Evolutionary conservation across 805 yeast species (phyloP).

Genomic region (Isabelozyma rhagii): DNA sequence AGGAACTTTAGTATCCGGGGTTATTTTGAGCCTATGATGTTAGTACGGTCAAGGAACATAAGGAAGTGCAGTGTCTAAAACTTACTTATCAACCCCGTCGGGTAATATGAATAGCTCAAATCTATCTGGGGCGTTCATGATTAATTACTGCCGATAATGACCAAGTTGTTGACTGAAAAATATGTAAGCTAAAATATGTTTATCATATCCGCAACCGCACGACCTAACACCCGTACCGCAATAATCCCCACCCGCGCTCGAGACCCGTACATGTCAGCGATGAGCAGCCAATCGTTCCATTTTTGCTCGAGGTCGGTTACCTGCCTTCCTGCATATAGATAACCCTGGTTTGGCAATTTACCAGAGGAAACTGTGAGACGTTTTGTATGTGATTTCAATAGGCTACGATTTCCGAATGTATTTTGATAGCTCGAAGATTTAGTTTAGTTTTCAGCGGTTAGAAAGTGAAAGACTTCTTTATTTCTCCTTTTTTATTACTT

Average conservation of each 20-base stretch:
- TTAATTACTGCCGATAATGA: background rate
- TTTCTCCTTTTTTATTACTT: background rate
- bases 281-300: background rate
- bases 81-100: slow-evolving; percentile 94
- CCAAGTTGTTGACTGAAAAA: background rate
- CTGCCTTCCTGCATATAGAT: background rate
- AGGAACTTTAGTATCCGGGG: slow-evolving; percentile 93
- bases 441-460: background rate
- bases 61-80: slow-evolving; percentile 6
- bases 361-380: background rate
- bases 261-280: background rate
- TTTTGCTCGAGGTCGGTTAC: background rate
- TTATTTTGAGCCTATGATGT: slow-evolving; percentile 61
- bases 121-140: slow-evolving; percentile 98
- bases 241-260: background rate
- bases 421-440: background rate
- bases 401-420: background rate
- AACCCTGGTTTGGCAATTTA: background rate
- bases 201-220: too few relatives aligned
- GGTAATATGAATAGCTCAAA: slow-evolving; percentile 94
- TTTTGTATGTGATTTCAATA: background rate
- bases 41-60: slow-evolving; percentile 7
- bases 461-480: background rate
- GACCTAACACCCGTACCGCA: background rate
- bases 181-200: too few relatives aligned